A percentile compares a stretch with the other conserved stretches of the same genome.
phyloP scores from a whole-genome alignment of 768 basidiomycete species.

The Boletus sp. region DNA sequence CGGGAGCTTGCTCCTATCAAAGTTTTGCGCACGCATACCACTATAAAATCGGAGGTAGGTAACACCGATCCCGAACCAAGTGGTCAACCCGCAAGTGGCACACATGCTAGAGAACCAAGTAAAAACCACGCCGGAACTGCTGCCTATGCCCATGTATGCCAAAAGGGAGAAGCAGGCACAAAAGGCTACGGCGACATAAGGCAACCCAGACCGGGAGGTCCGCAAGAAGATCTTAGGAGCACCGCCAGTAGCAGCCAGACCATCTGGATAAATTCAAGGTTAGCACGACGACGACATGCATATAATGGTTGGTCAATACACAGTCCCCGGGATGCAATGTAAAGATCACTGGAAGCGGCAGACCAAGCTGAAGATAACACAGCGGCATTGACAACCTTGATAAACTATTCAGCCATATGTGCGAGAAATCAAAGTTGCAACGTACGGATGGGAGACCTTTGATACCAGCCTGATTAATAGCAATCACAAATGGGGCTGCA shows the following conservation, averaged over 20 bases:
- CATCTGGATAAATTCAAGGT: conserved; percentile 39
- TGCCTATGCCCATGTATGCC: conserved; percentile 39
- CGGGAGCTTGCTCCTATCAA: conserved; percentile 45
- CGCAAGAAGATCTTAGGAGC: conserved; percentile 50
- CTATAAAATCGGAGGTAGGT: conserved; percentile 46
- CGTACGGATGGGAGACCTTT: not conserved
- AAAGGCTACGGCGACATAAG: conserved; percentile 38
- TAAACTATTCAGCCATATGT: not conserved
- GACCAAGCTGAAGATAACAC: not conserved
- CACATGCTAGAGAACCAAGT: conserved; percentile 36
- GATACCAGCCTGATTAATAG: not conserved
- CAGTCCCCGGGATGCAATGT: conserved; percentile 30
- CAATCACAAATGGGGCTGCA: not conserved
- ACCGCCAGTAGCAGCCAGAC: conserved; percentile 47
- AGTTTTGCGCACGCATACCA: conserved; percentile 47
- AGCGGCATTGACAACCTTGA: not conserved
- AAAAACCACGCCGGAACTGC: conserved; percentile 38
- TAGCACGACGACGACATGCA: not conserved
- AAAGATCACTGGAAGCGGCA: not conserved
- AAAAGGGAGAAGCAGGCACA: conserved; percentile 32
- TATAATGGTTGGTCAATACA: conserved; percentile 17
- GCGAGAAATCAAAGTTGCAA: not conserved
- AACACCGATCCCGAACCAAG: conserved; percentile 42
- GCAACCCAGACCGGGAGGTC: conserved; percentile 39
- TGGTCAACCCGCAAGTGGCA: conserved; percentile 39